Evolutionary conservation across 1,139 yeast species (phyloP).

Genomic region (Lodderomyces pseudojiufengensis): DNA sequence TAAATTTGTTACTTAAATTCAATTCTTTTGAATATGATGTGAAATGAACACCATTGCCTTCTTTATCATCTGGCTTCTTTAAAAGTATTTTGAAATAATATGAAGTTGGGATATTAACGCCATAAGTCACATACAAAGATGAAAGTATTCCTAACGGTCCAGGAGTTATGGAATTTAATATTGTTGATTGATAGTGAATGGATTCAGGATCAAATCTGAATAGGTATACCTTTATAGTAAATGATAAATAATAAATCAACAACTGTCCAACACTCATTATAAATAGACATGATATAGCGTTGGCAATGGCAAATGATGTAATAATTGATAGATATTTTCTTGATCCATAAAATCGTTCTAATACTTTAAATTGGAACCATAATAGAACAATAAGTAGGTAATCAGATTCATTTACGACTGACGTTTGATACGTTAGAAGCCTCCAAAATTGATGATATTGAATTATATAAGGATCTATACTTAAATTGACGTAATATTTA

Average conservation of each 20-base stretch:
- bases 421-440: constrained; percentile 49
- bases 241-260: constrained; percentile 29
- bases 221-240: constrained; percentile 15
- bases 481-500: constrained; percentile 51
- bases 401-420: constrained; percentile 65
- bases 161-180: constrained; percentile 39
- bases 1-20: constrained; percentile 53
- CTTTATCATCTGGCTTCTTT: constrained; percentile 21
- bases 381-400: constrained; percentile 49
- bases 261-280: constrained; percentile 40
- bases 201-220: constrained; percentile 11
- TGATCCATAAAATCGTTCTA: constrained; percentile 66
- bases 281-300: constrained; percentile 29
- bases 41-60: neutral
- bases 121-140: constrained; percentile 57
- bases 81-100: constrained; percentile 54
- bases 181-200: constrained; percentile 22
- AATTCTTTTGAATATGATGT: constrained; percentile 22
- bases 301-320: constrained; percentile 31
- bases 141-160: constrained; percentile 67
- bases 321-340: constrained; percentile 48
- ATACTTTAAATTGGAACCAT: constrained; percentile 55
- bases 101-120: constrained; percentile 54
- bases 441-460: constrained; percentile 72
- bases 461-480: constrained; percentile 54